Base-by-base conservation (phyloP, 225 moss, liverwort and hornwort species). In the Thuidium tamariscinum region DNA sequence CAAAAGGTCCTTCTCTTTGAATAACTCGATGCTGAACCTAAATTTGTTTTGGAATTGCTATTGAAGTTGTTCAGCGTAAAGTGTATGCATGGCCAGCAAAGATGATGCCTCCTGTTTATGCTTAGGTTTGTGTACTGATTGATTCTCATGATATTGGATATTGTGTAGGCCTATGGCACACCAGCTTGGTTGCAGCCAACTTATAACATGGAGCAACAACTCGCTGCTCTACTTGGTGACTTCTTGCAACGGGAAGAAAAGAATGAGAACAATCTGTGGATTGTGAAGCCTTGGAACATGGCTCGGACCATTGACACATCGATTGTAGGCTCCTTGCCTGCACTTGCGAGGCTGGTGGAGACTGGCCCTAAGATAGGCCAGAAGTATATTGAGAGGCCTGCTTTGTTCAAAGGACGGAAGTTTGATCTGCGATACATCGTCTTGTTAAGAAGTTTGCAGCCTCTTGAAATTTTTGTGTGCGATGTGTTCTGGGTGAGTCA, bases 231-330 rank as follows among this genome's bases (percentile, higher is more conserved):
- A 49, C 87, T 99, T 73, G 98, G 98, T 75, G 98, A 97, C 79
- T 95, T 96, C 80, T 68, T 94, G 57, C 92, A 90, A 85, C 90
- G 98, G 37, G 94, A 96, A 78, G 87, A 87, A 25, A 89, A 79
- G 66, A 86, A 89, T 16, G 84, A 90, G 82, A 94, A 97, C 86
- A 97, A 97, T 89, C 80, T 99, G 39, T 99, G 98, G 98, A 99
- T 99, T 83, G 97, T 97, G 82, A 99, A 99, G 87, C 98, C 98
- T 64, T 99, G 98, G 98, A 99, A 99, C 74, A 97, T 99, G 98
- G 98, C 98, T 81, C 95, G 98, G 26, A 99, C 97, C 75, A 97
- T 99, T 83, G 98, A 99, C 62, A 99, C 98, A 18, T 93, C 96
- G 27, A 95, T 99, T 88, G 95, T 96, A 63, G 92, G 86, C 65